Evolutionary conservation across 1,284 basidiomycete genomes (phyloP).

Genomic region (Singerocomus rubriflavus): DNA sequence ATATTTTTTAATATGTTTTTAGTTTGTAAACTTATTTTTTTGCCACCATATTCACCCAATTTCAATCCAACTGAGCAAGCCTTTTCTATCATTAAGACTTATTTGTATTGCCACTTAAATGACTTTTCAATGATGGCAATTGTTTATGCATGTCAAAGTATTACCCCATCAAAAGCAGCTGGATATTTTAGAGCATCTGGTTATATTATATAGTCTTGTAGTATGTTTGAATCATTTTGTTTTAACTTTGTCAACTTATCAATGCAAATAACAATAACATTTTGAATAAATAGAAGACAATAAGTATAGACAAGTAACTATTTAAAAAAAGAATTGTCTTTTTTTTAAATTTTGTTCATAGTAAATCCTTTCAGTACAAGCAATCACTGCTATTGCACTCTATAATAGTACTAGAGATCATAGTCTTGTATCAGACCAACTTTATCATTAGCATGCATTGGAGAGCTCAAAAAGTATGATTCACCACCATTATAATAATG

Average conservation of each 20-base stretch:
- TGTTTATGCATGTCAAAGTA: neutral
- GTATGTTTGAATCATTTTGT: neutral
- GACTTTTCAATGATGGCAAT: neutral
- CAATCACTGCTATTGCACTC: no score
- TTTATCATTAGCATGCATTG: neutral
- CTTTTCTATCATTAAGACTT: neutral
- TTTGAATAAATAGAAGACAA: no score
- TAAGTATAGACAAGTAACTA: no score
- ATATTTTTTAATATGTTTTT: no score
- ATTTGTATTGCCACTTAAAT: neutral
- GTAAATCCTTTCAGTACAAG: no score
- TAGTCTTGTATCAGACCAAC: neutral
- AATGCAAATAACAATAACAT: no score
- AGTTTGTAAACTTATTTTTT: neutral
- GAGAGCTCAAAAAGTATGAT: neutral
- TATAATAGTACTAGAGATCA: neutral
- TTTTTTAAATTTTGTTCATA: no score
- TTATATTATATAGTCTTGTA: neutral
- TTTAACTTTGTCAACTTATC: neutral
- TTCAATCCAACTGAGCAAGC: neutral
- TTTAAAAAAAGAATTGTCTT: no score
- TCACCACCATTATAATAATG: neutral
- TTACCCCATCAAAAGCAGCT: neutral
- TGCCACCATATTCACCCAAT: neutral
- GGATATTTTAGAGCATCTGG: neutral